Base-by-base conservation (phyloP, 1,284 basidiomycete species). In the Limonomyces culmigenus region DNA sequence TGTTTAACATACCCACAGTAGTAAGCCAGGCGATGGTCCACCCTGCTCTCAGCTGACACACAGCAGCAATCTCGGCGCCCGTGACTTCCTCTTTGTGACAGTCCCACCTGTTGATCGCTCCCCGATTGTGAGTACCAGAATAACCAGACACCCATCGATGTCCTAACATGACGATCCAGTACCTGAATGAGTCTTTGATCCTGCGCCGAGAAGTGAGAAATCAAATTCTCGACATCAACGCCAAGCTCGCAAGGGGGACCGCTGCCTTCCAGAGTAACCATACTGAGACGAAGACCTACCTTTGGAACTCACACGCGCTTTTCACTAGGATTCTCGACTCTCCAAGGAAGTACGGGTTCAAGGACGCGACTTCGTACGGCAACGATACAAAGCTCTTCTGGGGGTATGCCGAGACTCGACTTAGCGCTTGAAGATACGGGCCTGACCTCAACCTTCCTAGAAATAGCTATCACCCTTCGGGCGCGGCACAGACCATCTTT, bases 11-110 rank as follows among this genome's bases (percentile, higher is more conserved):
- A 41, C 15, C 29, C 29, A 14, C 14, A 40, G 42, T 53, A 56
- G 51, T 54, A 41, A 34, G 50, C 32, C 11, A 17, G 36, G 19
- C 39, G 55, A 41, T 14, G 19, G 14, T 19, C n/a, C 31, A 29
- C 18, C 10, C 25, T n/a, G n/a, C 1, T 25, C 40, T 32, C 14
- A 12, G 21, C 17, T 2, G 23, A 27, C 25, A 27, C n/a, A 27
- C 10, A 8, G 25, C 25, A 27, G 25, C 25, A n/a, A 27, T 27
- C 10, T 27, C 32, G 73, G 73, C 23, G 73, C 68, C 21, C 67
- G 72, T n/a, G 64, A 66, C 27, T 76, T 76, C 54, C 53, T 76
- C 13, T 73, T n/a, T n/a, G n/a, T n/a, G n/a, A 75, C 68, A n/a
- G 72, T 77, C 10, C 74, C 74, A 2, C 70, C 73, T 5, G 65